These are phyloP conservation scores for Casuarina glauca DNA, from an alignment of 306 rosid genomes.

Conservation along the genomic window DNA sequence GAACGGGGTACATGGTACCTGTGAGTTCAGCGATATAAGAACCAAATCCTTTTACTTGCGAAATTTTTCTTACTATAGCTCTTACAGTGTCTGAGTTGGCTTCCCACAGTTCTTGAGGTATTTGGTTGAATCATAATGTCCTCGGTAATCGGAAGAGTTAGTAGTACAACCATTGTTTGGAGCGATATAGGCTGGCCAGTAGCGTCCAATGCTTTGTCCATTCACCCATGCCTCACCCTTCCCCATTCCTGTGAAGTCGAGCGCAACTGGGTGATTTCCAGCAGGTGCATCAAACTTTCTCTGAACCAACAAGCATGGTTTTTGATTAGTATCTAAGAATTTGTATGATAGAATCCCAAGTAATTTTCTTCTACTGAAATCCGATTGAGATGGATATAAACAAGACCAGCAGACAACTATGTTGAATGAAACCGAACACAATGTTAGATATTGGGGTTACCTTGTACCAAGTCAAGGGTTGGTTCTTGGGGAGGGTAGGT, in stretches of 20 bases:
- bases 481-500: slow-evolving; percentile 65
- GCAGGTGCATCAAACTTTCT: slow-evolving; percentile 63
- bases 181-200: slow-evolving; percentile 71
- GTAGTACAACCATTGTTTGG: slow-evolving; percentile 50
- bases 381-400: background rate
- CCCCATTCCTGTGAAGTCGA: slow-evolving; percentile 90
- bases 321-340: slow-evolving; percentile 30
- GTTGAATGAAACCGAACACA: background rate
- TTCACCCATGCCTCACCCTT: slow-evolving; percentile 98
- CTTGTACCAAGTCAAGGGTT: slow-evolving; percentile 95
- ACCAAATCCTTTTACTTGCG: slow-evolving; percentile 13
- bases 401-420: background rate
- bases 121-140: slow-evolving; percentile 49
- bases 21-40: slow-evolving; percentile 31
- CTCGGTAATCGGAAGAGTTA: slow-evolving; percentile 57
- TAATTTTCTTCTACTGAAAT: slow-evolving; percentile 8
- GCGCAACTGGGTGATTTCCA: slow-evolving; percentile 73
- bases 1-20: slow-evolving; percentile 86
- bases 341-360: background rate
- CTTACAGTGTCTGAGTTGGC: slow-evolving; percentile 85
- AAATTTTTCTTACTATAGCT: slow-evolving; percentile 11
- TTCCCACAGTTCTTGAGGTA: slow-evolving; percentile 85
- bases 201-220: slow-evolving; percentile 94
- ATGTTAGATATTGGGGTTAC: slow-evolving; percentile 32
- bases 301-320: slow-evolving; percentile 42